Conservation (phyloP, 2,329 filamentous ascomycete genomes). For the Lithohypha guttulata region DNA sequence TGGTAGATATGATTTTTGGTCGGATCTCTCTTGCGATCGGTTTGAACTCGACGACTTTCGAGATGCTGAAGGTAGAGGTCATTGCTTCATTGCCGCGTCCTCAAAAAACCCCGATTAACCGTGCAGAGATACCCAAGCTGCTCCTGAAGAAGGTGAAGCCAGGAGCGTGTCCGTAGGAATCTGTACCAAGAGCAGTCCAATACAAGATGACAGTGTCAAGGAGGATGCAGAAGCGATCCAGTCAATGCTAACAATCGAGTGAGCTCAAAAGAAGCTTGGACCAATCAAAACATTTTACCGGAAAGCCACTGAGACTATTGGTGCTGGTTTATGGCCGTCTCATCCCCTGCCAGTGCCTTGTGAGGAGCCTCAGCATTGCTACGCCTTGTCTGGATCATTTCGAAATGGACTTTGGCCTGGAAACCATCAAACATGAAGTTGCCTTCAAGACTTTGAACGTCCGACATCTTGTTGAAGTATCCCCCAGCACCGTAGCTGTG, state of each 20-base stretch:
- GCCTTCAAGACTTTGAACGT: slow-evolving; percentile 35
- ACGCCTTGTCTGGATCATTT: neutral
- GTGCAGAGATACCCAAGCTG: neutral
- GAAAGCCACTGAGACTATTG: too few species aligned
- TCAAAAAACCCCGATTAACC: too few species aligned
- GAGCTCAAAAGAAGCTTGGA: slow-evolving; percentile 2
- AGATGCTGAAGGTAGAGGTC: slow-evolving; percentile 6
- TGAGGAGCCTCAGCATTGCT: too few species aligned
- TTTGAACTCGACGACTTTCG: slow-evolving; percentile 3
- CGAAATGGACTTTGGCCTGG: slow-evolving; percentile 18
- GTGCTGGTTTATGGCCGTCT: too few species aligned
- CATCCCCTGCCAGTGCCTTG: too few species aligned
- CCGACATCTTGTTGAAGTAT: slow-evolving; percentile 42
- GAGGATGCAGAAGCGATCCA: neutral
- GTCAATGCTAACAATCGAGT: neutral
- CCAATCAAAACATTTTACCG: slow-evolving; percentile 4
- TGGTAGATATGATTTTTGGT: slow-evolving; percentile 6
- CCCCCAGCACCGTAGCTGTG: slow-evolving; percentile 38
- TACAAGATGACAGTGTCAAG: too few species aligned
- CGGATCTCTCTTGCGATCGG: slow-evolving; percentile 6
- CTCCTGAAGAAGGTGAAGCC: neutral
- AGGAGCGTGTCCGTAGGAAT: too few species aligned
- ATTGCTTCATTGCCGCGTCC: too few species aligned
- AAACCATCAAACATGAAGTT: slow-evolving; percentile 37
- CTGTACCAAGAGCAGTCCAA: too few species aligned